Percentiles rank a stretch among this genome's conserved stretches.
These are phyloP conservation scores for Rhizopogon hawkerae DNA, from an alignment of 1,284 basidiomycete species.

Conservation along the genomic window DNA sequence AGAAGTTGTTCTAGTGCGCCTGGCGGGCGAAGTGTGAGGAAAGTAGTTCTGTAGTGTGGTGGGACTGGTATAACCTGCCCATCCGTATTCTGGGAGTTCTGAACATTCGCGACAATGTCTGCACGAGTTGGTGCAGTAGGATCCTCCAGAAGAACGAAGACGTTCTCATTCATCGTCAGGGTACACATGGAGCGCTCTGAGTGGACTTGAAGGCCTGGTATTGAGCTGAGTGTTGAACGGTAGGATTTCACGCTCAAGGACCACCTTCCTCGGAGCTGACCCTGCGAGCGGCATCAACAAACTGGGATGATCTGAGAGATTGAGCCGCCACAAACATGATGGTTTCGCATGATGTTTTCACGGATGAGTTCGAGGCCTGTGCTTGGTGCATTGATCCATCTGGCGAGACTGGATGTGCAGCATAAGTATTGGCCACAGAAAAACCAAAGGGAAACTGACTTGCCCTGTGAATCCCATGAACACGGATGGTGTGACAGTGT, in stretches of 20 bases:
- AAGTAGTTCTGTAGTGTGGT: slow-evolving; percentile 64
- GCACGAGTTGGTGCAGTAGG: slow-evolving; percentile 55
- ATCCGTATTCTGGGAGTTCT: slow-evolving; percentile 31
- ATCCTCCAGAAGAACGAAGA: slow-evolving; percentile 70
- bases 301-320: slow-evolving; percentile 1
- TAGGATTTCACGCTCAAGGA: slow-evolving; percentile 60
- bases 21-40: slow-evolving; percentile 63
- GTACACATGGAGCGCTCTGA: slow-evolving; percentile 63
- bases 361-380: slow-evolving; percentile 57
- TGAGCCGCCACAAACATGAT: slow-evolving; percentile 42
- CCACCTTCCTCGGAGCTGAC: slow-evolving; percentile 53
- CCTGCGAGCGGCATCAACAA: slow-evolving; percentile 33
- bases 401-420: slow-evolving; percentile 45
- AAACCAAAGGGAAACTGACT: slow-evolving; percentile 6
- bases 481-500: slow-evolving; percentile 8
- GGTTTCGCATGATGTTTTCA: slow-evolving; percentile 61
- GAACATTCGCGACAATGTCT: slow-evolving; percentile 40
- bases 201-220: slow-evolving; percentile 41
- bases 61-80: slow-evolving; percentile 31
- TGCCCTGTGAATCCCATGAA: slow-evolving; percentile 62
- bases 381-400: slow-evolving; percentile 72
- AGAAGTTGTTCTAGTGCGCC: slow-evolving; percentile 65
- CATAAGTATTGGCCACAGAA: neutral
- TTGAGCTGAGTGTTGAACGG: slow-evolving; percentile 53
- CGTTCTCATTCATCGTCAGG: slow-evolving; percentile 67